phyloP scores from a whole-genome alignment of 805 yeast genomes.

The Ogataea glucozyma region DNA sequence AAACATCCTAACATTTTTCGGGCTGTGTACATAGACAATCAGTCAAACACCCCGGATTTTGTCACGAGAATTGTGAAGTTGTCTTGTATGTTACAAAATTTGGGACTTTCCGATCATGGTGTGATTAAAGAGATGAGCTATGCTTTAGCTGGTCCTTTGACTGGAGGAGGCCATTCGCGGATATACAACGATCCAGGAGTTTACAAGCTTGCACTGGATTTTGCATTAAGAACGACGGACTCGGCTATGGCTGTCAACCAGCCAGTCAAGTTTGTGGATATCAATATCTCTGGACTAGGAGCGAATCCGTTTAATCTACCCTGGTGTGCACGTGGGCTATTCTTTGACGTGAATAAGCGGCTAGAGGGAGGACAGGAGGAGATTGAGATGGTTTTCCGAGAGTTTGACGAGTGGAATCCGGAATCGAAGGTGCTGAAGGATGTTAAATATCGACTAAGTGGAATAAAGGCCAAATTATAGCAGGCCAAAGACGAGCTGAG shows the following conservation, averaged over 20 bases:
- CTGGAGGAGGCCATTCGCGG: conserved; percentile 94
- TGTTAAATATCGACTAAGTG: conserved; percentile 58
- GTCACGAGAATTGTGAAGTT: conserved; percentile 71
- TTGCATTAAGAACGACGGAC: conserved; percentile 68
- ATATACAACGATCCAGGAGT: conserved; percentile 85
- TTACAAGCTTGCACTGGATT: conserved; percentile 74
- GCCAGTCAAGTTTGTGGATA: conserved; percentile 37
- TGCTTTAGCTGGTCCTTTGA: conserved; percentile 82
- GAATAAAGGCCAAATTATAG: conserved; percentile 33
- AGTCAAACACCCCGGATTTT: conserved; percentile 76
- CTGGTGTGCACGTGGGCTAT: conserved; percentile 86
- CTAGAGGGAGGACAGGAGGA: conserved; percentile 52
- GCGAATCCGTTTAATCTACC: conserved; percentile 85
- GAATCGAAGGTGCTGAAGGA: conserved; percentile 80
- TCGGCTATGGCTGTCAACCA: conserved; percentile 25
- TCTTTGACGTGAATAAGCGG: conserved; percentile 49
- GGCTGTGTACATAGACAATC: conserved; percentile 85
- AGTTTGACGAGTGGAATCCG: conserved; percentile 87
- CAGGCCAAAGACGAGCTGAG: no score
- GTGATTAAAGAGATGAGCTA: conserved; percentile 81
- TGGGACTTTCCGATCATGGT: conserved; percentile 83
- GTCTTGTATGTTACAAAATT: conserved; percentile 70
- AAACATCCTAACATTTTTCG: conserved; percentile 88
- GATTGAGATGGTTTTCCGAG: conserved; percentile 58
- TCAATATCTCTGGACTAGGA: conserved; percentile 65